Conservation (phyloP, 345 rosid species). For the Erodium maritimum region DNA sequence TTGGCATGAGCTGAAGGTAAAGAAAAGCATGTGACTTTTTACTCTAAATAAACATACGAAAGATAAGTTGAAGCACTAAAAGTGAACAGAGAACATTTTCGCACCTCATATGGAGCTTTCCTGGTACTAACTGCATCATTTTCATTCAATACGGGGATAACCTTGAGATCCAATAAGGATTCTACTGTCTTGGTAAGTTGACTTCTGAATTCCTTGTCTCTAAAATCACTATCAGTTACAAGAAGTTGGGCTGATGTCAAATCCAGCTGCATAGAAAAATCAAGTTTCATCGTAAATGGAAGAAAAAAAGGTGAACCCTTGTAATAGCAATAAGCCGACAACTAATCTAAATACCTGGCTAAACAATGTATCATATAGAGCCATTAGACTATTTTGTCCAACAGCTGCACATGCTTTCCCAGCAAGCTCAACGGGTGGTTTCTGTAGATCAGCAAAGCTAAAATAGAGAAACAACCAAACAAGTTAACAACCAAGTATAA, state of each 20-base stretch:
- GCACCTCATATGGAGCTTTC: conserved; percentile 97
- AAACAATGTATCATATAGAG: conserved; percentile 83
- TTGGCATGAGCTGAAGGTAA: too few species aligned
- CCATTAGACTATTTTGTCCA: conserved; percentile 96
- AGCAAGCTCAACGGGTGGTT: conserved; percentile 78
- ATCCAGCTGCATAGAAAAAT: conserved; percentile 59
- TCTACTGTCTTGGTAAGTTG: conserved; percentile 73
- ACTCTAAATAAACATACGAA: background rate
- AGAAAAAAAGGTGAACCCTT: background rate
- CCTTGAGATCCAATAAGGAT: conserved; percentile 54
- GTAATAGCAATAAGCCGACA: background rate
- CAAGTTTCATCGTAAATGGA: background rate
- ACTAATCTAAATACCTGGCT: conserved; percentile 35
- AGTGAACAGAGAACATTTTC: conserved; percentile 7
- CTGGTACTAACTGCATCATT: conserved; percentile 96
- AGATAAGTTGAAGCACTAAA: background rate
- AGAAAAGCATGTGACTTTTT: background rate
- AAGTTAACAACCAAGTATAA: background rate
- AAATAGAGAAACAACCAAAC: conserved; percentile 7
- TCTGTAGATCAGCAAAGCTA: conserved; percentile 96
- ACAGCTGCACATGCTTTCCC: conserved; percentile 99
- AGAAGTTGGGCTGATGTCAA: conserved; percentile 90
- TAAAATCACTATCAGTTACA: conserved; percentile 82
- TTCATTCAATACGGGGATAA: conserved; percentile 90
- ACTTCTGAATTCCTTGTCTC: conserved; percentile 66